Conservation (phyloP, 1,284 basidiomycete species). For the Serendipita sp. region DNA sequence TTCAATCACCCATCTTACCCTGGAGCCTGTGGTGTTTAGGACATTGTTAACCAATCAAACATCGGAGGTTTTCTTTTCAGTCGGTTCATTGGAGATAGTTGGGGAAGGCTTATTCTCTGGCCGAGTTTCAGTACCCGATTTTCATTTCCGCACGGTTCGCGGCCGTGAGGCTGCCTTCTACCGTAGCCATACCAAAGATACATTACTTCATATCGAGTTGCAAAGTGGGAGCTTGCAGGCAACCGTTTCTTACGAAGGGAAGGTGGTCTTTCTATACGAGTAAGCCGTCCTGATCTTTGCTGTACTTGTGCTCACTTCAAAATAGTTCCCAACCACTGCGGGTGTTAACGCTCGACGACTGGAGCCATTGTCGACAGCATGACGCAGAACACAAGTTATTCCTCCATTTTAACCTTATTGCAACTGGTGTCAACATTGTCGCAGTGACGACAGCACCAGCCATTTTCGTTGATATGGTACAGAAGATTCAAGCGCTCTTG, state of each 20-base stretch:
- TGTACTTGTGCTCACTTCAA: slow-evolving; percentile 28
- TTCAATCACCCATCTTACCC: slow-evolving; percentile 38
- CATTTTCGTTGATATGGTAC: slow-evolving; percentile 53
- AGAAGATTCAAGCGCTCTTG: slow-evolving; percentile 59
- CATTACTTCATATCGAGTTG: slow-evolving; percentile 61
- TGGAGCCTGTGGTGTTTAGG: slow-evolving; percentile 45
- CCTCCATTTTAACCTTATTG: slow-evolving; percentile 62
- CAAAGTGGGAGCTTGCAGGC: slow-evolving; percentile 58
- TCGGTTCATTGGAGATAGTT: slow-evolving; percentile 45
- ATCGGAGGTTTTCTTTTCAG: slow-evolving; percentile 50
- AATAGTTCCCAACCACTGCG: slow-evolving; percentile 38
- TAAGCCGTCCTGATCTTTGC: slow-evolving; percentile 34
- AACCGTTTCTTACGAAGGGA: slow-evolving; percentile 62
- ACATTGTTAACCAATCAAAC: slow-evolving; percentile 42
- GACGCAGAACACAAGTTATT: slow-evolving; percentile 45
- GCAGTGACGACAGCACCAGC: slow-evolving; percentile 63
- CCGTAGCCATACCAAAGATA: slow-evolving; percentile 17
- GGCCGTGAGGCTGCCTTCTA: slow-evolving; percentile 21
- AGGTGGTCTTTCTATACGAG: slow-evolving; percentile 66
- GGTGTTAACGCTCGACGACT: slow-evolving; percentile 70
- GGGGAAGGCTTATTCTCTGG: slow-evolving; percentile 70
- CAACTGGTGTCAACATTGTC: slow-evolving; percentile 54
- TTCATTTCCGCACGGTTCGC: slow-evolving; percentile 62
- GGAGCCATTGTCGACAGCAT: slow-evolving; percentile 39
- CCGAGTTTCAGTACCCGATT: slow-evolving; percentile 47